These are phyloP conservation scores for Lipomyces orientalis DNA, from an alignment of 805 yeast genomes.

Conservation along the genomic window DNA sequence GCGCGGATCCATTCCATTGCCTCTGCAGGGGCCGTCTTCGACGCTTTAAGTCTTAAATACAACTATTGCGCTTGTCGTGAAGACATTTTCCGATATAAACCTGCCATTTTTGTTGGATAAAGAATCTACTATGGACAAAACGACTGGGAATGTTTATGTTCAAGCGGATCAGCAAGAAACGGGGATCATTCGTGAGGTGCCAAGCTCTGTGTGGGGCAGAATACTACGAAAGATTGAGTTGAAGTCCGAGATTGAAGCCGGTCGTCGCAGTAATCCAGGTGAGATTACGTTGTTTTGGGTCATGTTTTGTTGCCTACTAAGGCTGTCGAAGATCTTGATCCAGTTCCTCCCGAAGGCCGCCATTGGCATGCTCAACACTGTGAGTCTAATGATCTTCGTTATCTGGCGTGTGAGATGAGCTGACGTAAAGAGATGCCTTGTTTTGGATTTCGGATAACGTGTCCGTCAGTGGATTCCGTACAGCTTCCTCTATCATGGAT, in stretches of 20 bases:
- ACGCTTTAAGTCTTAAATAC: no score
- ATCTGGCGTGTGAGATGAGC: background rate
- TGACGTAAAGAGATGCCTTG: conserved; percentile 37
- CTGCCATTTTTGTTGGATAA: no score
- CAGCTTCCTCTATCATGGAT: conserved; percentile 52
- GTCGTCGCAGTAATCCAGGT: conserved; percentile 2
- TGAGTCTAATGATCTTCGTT: conserved; percentile 5
- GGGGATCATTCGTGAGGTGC: background rate
- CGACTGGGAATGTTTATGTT: background rate
- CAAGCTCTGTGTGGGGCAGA: background rate
- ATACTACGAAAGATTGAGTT: background rate
- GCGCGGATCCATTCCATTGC: no score
- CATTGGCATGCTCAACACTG: conserved; percentile 55
- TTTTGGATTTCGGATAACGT: conserved; percentile 41
- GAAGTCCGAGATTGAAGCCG: background rate
- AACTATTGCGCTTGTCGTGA: no score
- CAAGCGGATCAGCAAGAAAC: background rate
- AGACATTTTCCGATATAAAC: no score
- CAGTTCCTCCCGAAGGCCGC: conserved; percentile 45
- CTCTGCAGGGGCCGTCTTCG: no score
- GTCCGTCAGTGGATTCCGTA: conserved; percentile 51
- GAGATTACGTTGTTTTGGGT: background rate
- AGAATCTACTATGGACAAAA: no score
- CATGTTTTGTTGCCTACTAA: background rate
- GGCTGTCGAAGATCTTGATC: conserved; percentile 23